Conservation (phyloP, 805 yeast genomes). For the Candida berthetii region DNA sequence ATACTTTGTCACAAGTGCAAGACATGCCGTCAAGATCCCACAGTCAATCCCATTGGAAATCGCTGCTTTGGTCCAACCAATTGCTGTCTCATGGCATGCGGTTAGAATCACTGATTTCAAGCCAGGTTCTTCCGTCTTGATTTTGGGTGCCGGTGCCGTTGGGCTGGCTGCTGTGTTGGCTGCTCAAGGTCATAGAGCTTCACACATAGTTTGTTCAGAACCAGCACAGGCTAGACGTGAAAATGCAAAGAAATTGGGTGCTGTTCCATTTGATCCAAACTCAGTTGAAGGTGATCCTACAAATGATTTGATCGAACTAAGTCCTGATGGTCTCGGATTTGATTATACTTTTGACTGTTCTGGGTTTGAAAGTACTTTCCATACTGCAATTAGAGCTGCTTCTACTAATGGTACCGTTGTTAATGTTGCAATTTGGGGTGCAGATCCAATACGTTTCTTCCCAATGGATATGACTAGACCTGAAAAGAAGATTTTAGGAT, state of each 20-base stretch:
- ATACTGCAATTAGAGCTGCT: constrained; percentile 42
- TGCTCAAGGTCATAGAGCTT: constrained; percentile 38
- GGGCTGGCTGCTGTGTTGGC: constrained; percentile 45
- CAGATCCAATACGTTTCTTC: constrained; percentile 37
- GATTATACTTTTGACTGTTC: constrained; percentile 48
- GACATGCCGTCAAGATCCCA: constrained; percentile 35
- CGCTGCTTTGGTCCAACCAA: constrained; percentile 53
- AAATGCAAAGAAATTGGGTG: constrained; percentile 41
- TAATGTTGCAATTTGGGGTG: constrained; percentile 63
- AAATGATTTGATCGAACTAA: constrained; percentile 30
- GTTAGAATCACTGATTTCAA: constrained; percentile 32
- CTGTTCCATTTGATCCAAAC: constrained; percentile 43
- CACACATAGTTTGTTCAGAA: constrained; percentile 42
- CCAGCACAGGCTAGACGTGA: constrained; percentile 43
- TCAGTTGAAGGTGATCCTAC: constrained; percentile 27
- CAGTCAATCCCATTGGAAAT: constrained; percentile 31
- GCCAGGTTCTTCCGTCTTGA: constrained; percentile 38
- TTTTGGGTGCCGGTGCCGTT: constrained; percentile 53
- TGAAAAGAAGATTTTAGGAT: constrained; percentile 52
- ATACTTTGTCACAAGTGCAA: constrained; percentile 33
- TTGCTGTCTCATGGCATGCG: constrained; percentile 58
- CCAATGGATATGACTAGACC: constrained; percentile 52
- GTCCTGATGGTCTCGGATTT: constrained; percentile 38
- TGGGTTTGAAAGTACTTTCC: constrained; percentile 47
- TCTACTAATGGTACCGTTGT: constrained; percentile 51